These are phyloP conservation scores for Colletotrichum magnum DNA, from an alignment of 2,329 filamentous ascomycete genomes.

Conservation along the genomic window DNA sequence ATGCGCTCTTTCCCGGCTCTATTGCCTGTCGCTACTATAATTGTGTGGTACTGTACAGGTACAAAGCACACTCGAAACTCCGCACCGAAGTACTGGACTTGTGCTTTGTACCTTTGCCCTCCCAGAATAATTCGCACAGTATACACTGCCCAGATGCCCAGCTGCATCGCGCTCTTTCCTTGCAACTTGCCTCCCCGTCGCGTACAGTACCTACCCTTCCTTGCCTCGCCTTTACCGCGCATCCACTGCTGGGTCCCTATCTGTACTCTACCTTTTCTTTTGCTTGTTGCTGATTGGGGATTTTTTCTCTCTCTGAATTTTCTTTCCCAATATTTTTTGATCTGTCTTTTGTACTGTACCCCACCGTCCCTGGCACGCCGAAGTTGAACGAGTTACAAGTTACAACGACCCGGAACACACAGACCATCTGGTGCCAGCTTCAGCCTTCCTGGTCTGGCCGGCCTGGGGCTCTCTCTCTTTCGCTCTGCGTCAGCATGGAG, in stretches of 20 bases:
- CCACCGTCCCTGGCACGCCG: no score
- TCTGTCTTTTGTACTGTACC: no score
- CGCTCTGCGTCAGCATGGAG: no score
- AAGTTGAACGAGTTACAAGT: no score
- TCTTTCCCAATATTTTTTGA: no score
- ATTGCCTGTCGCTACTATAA: slow-evolving; percentile 36
- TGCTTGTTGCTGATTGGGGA: neutral
- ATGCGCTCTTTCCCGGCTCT: slow-evolving; percentile 1
- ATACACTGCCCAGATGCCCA: slow-evolving; percentile 45
- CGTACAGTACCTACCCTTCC: slow-evolving; percentile 9
- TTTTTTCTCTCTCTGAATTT: no score
- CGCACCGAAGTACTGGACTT: slow-evolving; percentile 55
- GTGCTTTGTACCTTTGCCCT: slow-evolving; percentile 48
- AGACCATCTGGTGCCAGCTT: no score
- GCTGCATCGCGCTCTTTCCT: slow-evolving; percentile 6
- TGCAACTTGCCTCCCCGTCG: neutral
- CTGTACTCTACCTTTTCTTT: neutral
- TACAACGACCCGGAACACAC: no score
- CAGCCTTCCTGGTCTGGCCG: no score
- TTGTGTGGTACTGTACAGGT: slow-evolving; percentile 56
- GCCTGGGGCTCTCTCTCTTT: no score
- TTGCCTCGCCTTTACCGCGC: neutral
- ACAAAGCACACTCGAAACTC: slow-evolving; percentile 49
- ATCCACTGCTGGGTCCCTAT: neutral
- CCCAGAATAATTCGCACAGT: slow-evolving; percentile 49